phyloP scores from a whole-genome alignment of 352 stramenopile species.

The Pythium rishiriense region DNA sequence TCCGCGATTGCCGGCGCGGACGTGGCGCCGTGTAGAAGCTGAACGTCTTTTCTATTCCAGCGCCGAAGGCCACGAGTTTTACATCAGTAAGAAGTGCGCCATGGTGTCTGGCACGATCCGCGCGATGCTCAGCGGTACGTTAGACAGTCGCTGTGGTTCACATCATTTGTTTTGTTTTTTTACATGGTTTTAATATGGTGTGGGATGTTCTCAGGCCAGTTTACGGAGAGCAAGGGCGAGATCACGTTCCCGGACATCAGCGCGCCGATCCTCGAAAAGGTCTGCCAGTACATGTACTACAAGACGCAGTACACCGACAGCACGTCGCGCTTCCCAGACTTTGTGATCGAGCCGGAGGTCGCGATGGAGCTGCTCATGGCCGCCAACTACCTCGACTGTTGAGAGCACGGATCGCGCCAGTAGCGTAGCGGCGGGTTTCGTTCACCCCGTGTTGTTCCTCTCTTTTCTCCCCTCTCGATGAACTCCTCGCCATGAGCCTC shows the following conservation, averaged over 20 bases:
- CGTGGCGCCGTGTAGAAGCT: slow-evolving; percentile 9
- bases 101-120: slow-evolving; percentile 96
- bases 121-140: slow-evolving; percentile 95
- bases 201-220: slow-evolving; percentile 58
- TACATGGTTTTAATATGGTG: not conserved
- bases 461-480: not conserved
- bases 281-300: slow-evolving; percentile 99
- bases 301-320: slow-evolving; percentile 96
- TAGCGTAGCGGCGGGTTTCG: no score
- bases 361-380: slow-evolving; percentile 97
- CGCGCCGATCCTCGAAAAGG: slow-evolving; percentile 96
- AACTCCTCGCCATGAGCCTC: no score
- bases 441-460: not conserved
- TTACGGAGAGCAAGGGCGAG: slow-evolving; percentile 93
- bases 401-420: slow-evolving; percentile 14
- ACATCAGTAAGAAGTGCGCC: slow-evolving; percentile 92
- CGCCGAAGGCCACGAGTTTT: slow-evolving; percentile 95
- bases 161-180: no score
- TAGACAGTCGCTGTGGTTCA: not conserved
- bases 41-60: slow-evolving; percentile 37
- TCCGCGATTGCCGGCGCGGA: not conserved
- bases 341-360: slow-evolving; percentile 98
- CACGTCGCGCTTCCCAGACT: slow-evolving; percentile 95
- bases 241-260: slow-evolving; percentile 98
- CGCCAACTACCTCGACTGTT: slow-evolving; percentile 97